Base-by-base conservation (phyloP, 164 flowering plant genomes). In the Magnolia changhungtana region DNA sequence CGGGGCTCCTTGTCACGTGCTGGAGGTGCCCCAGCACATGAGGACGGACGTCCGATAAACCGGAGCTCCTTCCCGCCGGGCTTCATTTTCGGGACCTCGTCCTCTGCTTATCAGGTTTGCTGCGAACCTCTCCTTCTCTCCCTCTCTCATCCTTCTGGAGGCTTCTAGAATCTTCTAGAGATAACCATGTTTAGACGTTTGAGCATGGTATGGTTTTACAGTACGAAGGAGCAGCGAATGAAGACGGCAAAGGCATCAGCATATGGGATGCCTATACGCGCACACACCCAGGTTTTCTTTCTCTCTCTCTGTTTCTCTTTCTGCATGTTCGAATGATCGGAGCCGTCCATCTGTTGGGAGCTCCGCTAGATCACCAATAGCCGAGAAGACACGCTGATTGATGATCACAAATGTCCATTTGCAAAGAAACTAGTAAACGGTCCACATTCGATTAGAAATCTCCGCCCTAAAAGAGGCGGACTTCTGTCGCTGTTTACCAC, bases 261-360 rank as follows among this genome's bases (percentile, higher is more conserved):
- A 85, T 85, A 19, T 88, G 89, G 90, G 90, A 88, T 59, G 82
- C 84, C 29, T 86, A 72, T 65, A 79, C 85, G 67, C 87, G 81
- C 51, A 72, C 59, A 29, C 78, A 78, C 71, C 86, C 88, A 66
- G 85, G 86, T 52, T 45, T 13, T 31, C 63, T 9, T 7, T 49
- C 61, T 55, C 61, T 16, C 61, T 55, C 16, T 16, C 61, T 55
- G 9, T 14, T 0, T 55, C 16, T 16, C 16, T 55, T 10, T 55
- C 16, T 55, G 61, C 61, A 16, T 55, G 61, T 16, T 55, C 18
- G 61, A 37, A 37, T 37, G 45, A 37, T 37, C 45, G 45, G 45
- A 37, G 45, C 45, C 45, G 45, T 37, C 45, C 45, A 37, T 37
- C 45, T 37, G 45, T 37, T 37, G 45, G 45, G 45, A 37, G 45